Evolutionary conservation across 2,329 filamentous ascomycete genomes (phyloP).

Genomic region (Pseudogymnoascus sp.): DNA sequence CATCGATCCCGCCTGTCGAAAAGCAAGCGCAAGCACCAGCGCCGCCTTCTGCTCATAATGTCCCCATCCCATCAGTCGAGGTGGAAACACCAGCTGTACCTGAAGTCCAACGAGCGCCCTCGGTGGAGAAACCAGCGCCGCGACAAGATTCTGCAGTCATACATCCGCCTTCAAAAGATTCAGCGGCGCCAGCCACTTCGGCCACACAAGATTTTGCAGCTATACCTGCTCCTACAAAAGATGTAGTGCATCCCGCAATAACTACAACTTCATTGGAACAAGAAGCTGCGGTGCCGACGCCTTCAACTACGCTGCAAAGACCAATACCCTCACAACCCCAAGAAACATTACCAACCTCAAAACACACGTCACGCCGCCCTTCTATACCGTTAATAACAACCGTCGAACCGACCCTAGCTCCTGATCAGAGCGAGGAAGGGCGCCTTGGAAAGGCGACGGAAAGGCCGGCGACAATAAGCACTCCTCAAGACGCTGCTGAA

Average conservation of each 20-base stretch:
- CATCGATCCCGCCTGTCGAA: slow-evolving; percentile 32
- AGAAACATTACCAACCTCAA: not conserved
- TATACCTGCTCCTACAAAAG: not conserved
- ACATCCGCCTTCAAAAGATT: not conserved
- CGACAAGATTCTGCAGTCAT: not conserved
- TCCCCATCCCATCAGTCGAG: not conserved
- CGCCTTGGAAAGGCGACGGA: not conserved
- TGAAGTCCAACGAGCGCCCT: slow-evolving; percentile 32
- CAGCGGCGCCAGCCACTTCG: not conserved
- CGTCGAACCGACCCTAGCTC: not conserved
- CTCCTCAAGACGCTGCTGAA: not conserved
- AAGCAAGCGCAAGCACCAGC: slow-evolving; percentile 27
- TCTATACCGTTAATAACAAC: not conserved
- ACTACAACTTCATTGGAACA: not conserved
- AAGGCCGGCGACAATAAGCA: not conserved
- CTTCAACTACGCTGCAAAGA: not conserved
- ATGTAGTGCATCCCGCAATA: not conserved
- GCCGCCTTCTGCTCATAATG: slow-evolving; percentile 12
- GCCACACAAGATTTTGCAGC: not conserved
- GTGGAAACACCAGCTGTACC: not conserved
- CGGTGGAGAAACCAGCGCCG: not conserved
- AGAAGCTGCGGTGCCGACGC: not conserved
- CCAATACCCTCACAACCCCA: not conserved
- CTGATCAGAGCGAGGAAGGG: not conserved
- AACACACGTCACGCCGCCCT: not conserved